Percentiles rank a stretch among this genome's conserved stretches.
These are phyloP conservation scores for Candida parachauliodes DNA, from an alignment of 805 yeast species.

Conservation along the genomic window DNA sequence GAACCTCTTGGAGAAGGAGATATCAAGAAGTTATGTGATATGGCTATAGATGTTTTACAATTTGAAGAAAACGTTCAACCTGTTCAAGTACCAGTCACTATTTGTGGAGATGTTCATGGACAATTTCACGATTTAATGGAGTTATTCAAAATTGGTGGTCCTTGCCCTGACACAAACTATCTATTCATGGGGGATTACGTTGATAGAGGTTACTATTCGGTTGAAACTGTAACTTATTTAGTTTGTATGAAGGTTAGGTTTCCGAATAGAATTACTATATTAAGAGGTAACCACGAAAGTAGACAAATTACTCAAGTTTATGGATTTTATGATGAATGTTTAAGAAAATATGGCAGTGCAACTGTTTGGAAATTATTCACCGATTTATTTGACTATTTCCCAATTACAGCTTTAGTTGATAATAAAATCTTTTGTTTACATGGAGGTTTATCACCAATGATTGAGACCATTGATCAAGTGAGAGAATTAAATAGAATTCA, in stretches of 20 bases:
- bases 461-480: slow-evolving; percentile 89
- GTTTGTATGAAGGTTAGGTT: slow-evolving; percentile 91
- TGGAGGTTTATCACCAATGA: slow-evolving; percentile 94
- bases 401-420: slow-evolving; percentile 89
- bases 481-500: slow-evolving; percentile 87
- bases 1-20: slow-evolving; percentile 79
- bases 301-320: slow-evolving; percentile 95
- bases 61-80: slow-evolving; percentile 95
- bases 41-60: slow-evolving; percentile 89
- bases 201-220: slow-evolving; percentile 86
- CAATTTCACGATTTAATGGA: slow-evolving; percentile 95
- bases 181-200: slow-evolving; percentile 67
- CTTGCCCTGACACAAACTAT: slow-evolving; percentile 49
- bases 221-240: slow-evolving; percentile 83
- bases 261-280: slow-evolving; percentile 85
- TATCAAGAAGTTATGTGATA: slow-evolving; percentile 74
- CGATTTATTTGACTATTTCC: slow-evolving; percentile 88
- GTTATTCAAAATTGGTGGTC: slow-evolving; percentile 79
- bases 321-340: slow-evolving; percentile 93
- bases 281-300: slow-evolving; percentile 93
- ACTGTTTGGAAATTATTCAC: slow-evolving; percentile 92
- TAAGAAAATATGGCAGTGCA: slow-evolving; percentile 88
- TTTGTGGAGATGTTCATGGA: slow-evolving; percentile 96
- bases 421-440: slow-evolving; percentile 88
- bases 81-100: slow-evolving; percentile 91